phyloP scores from a whole-genome alignment of 139 green algal genomes.

The Parachlorella kessleri region DNA sequence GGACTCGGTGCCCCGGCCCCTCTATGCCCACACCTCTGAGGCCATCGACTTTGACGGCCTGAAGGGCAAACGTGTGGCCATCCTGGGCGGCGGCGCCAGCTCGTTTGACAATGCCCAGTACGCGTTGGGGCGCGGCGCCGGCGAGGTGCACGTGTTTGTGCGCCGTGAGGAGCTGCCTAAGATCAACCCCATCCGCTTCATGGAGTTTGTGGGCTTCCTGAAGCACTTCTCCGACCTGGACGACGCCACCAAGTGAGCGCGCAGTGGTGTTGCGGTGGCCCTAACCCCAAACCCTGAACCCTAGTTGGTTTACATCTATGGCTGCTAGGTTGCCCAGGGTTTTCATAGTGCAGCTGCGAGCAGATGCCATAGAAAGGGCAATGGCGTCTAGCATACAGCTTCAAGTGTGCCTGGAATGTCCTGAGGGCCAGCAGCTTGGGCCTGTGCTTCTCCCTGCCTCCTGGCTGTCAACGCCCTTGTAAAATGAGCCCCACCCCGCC shows the following conservation, averaged over 20 bases:
- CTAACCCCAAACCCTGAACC: too few relatives aligned
- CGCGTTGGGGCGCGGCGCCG: conserved; percentile 31
- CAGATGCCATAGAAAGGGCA: too few relatives aligned
- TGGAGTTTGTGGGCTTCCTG: conserved; percentile 45
- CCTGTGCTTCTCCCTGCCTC: too few relatives aligned
- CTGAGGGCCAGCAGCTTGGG: too few relatives aligned
- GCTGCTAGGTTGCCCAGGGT: too few relatives aligned
- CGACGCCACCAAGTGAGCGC: conserved; percentile 43
- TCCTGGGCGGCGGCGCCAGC: conserved; percentile 40
- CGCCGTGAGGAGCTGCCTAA: conserved; percentile 42
- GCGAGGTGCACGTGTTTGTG: conserved; percentile 49
- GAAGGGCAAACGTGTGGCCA: conserved; percentile 36
- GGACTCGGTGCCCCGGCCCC: conserved; percentile 8
- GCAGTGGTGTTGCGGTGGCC: too few relatives aligned
- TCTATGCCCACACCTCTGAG: conserved; percentile 42
- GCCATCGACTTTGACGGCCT: conserved; percentile 38
- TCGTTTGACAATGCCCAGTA: conserved; percentile 55
- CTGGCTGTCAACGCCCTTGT: too few relatives aligned
- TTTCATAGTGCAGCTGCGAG: too few relatives aligned
- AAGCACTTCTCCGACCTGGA: conserved; percentile 47
- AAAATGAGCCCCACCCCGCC: too few relatives aligned
- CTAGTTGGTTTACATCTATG: too few relatives aligned
- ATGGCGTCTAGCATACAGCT: too few relatives aligned
- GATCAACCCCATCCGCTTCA: conserved; percentile 49
- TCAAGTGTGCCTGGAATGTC: too few relatives aligned